Conservation (phyloP, 1,284 basidiomycete genomes). For the Grifola frondosa region DNA sequence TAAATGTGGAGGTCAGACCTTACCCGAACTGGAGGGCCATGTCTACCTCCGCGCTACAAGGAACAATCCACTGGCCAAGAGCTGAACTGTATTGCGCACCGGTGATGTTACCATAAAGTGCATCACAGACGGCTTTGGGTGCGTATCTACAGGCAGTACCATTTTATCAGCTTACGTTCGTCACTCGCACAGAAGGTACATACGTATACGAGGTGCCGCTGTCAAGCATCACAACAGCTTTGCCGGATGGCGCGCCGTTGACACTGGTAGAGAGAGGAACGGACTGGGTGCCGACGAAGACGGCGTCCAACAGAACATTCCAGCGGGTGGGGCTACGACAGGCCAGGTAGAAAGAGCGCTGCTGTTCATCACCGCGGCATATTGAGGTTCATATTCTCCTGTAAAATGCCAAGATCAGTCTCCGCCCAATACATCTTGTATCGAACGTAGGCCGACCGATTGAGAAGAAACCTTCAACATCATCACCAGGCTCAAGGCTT, state of each 20-base stretch:
- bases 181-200: slow-evolving; percentile 28
- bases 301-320: slow-evolving; percentile 71
- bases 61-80: slow-evolving; percentile 64
- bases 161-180: slow-evolving; percentile 1
- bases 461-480: slow-evolving; percentile 64
- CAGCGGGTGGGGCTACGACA: slow-evolving; percentile 58
- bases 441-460: slow-evolving; percentile 64
- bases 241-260: slow-evolving; percentile 56
- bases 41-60: slow-evolving; percentile 69
- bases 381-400: slow-evolving; percentile 68
- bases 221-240: slow-evolving; percentile 71
- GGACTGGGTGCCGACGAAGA: slow-evolving; percentile 55
- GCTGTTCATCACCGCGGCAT: slow-evolving; percentile 53
- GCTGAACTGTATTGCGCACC: slow-evolving; percentile 55
- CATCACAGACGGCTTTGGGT: slow-evolving; percentile 55
- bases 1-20: slow-evolving; percentile 22
- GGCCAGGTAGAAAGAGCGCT: slow-evolving; percentile 72
- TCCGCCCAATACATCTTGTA: too few relatives aligned
- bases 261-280: slow-evolving; percentile 54
- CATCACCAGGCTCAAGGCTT: slow-evolving; percentile 46
- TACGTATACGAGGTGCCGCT: slow-evolving; percentile 79
- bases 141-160: slow-evolving; percentile 50
- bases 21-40: slow-evolving; percentile 75
- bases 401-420: neutral
- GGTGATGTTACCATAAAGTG: slow-evolving; percentile 62